phyloP scores from a whole-genome alignment of 2,329 filamentous ascomycete genomes.

The Cryphonectria radicalis region DNA sequence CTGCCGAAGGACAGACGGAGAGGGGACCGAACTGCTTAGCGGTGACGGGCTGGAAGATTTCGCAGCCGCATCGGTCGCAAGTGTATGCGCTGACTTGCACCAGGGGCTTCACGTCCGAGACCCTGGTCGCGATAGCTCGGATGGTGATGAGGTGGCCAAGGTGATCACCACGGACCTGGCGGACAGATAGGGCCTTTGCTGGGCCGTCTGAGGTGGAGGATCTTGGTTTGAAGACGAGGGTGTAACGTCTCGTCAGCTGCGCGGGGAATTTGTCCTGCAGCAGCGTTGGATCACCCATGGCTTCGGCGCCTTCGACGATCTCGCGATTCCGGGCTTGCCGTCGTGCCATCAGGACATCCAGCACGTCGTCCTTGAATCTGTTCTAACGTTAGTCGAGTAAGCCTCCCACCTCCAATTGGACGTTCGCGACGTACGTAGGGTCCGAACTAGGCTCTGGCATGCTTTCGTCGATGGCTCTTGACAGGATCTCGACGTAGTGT shows the following conservation, averaged over 20 bases:
- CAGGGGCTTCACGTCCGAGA: constrained; percentile 96
- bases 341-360: constrained; percentile 95
- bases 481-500: constrained; percentile 92
- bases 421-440: constrained; percentile 62
- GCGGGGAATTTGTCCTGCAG: constrained; percentile 84
- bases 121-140: constrained; percentile 89
- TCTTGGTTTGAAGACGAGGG: constrained; percentile 91
- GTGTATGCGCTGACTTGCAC: constrained; percentile 98
- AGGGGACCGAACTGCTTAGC: constrained; percentile 91
- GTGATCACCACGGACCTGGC: constrained; percentile 90
- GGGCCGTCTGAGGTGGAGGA: constrained; percentile 70
- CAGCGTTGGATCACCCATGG: constrained; percentile 64
- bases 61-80: constrained; percentile 93
- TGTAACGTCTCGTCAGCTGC: constrained; percentile 90
- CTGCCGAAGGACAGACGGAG: constrained; percentile 83
- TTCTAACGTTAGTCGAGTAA: constrained; percentile 36
- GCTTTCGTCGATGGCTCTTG: constrained; percentile 82
- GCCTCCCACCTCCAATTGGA: not conserved
- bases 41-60: constrained; percentile 95
- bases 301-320: constrained; percentile 68
- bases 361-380: constrained; percentile 94
- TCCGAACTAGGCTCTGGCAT: constrained; percentile 81
- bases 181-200: constrained; percentile 77
- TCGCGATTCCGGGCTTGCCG: constrained; percentile 84
- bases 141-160: constrained; percentile 92